These are phyloP conservation scores for Vitis rotundifolia DNA, from an alignment of 164 flowering plant genomes.

Conservation along the genomic window DNA sequence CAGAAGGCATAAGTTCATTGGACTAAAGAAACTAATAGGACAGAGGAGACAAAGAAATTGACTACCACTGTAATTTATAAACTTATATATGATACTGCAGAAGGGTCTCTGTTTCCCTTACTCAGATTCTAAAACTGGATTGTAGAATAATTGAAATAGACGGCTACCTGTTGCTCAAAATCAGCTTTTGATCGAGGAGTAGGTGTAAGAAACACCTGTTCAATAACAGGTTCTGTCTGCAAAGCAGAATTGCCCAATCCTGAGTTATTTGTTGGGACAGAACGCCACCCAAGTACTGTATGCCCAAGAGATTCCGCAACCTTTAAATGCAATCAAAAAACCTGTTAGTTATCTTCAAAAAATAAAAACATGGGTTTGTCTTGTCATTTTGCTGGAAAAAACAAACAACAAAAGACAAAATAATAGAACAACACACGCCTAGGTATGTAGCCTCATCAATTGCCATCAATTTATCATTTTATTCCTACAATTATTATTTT, in stretches of 20 bases:
- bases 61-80: neutral
- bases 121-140: neutral
- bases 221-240: constrained; percentile 92
- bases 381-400: neutral
- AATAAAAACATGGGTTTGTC: too few relatives aligned
- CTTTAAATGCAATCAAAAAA: constrained; percentile 35
- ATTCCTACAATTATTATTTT: too few relatives aligned
- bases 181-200: constrained; percentile 74
- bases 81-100: too few relatives aligned
- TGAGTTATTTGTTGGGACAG: constrained; percentile 87
- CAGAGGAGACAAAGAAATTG: neutral
- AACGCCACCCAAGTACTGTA: constrained; percentile 93
- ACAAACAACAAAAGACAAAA: neutral
- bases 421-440: neutral
- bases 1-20: neutral
- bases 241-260: constrained; percentile 89
- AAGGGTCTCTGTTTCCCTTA: too few relatives aligned
- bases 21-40: neutral
- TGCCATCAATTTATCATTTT: too few relatives aligned
- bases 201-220: constrained; percentile 90
- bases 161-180: constrained; percentile 83
- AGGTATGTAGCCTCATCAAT: neutral
- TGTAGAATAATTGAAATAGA: neutral
- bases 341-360: too few relatives aligned
- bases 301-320: constrained; percentile 97